phyloP scores from a whole-genome alignment of 495 filamentous ascomycete species.

The Penicillium fimorum region DNA sequence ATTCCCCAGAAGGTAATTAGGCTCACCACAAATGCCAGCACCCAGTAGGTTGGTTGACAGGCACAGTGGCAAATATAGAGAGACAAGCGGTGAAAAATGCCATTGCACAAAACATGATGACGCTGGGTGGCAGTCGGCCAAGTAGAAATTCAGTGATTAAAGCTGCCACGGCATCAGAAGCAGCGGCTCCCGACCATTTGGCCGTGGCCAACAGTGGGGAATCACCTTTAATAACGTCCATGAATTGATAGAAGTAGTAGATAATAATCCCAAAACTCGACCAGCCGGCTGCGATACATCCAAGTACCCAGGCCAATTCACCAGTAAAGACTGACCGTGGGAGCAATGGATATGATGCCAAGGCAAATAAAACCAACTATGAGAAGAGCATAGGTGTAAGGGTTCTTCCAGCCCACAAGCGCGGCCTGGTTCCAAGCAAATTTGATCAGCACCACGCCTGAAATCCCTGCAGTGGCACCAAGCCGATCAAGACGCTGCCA shows the following conservation, averaged over 20 bases:
- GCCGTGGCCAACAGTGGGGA: constrained; percentile 40
- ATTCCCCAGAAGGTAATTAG: constrained; percentile 61
- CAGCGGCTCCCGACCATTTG: constrained; percentile 35
- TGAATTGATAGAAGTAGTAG: constrained; percentile 47
- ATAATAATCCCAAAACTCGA: constrained; percentile 52
- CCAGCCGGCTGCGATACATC: constrained; percentile 56
- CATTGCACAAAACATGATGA: constrained; percentile 53
- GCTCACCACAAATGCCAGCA: constrained; percentile 54
- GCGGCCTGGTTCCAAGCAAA: constrained; percentile 62
- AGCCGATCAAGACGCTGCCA: constrained; percentile 11
- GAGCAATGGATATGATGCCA: constrained; percentile 51
- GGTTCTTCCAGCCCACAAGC: constrained; percentile 54
- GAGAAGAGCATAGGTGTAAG: constrained; percentile 55
- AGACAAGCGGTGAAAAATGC: constrained; percentile 24
- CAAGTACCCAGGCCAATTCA: constrained; percentile 55
- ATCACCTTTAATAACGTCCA: constrained; percentile 31
- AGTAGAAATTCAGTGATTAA: constrained; percentile 46
- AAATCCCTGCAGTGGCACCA: constrained; percentile 54
- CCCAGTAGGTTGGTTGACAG: constrained; percentile 59
- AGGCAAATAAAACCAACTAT: constrained; percentile 53
- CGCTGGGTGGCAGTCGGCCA: constrained; percentile 31
- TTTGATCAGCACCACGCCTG: constrained; percentile 57
- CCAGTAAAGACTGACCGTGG: constrained; percentile 49
- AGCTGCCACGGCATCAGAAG: constrained; percentile 42
- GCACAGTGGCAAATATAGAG: constrained; percentile 46